phyloP scores from a whole-genome alignment of 2,329 filamentous ascomycete genomes.

The Ophiostoma fasciatum region DNA sequence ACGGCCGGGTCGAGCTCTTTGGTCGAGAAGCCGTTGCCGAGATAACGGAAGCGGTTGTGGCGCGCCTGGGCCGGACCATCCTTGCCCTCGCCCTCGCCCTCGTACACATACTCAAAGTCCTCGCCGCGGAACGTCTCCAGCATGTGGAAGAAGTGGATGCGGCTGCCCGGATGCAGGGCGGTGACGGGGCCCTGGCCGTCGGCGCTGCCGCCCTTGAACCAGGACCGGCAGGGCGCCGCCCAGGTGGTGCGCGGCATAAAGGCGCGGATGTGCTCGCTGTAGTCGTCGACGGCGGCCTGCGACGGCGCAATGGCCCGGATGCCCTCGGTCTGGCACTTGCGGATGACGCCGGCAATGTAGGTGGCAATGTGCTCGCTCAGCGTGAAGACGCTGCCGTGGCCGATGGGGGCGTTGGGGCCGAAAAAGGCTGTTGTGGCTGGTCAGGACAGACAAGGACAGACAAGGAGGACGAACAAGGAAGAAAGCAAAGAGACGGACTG shows the following conservation, averaged over 20 bases:
- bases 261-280: conserved; percentile 29
- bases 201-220: conserved; percentile 32
- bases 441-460: neutral
- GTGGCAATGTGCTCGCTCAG: conserved; percentile 35
- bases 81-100: conserved; percentile 10
- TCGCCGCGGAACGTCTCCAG: conserved; percentile 34
- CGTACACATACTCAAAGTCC: conserved; percentile 37
- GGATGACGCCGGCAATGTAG: conserved; percentile 33
- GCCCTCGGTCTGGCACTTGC: conserved; percentile 34
- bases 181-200: conserved; percentile 29
- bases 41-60: conserved; percentile 32
- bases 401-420: conserved; percentile 36
- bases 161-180: conserved; percentile 34
- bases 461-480: neutral
- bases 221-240: conserved; percentile 30
- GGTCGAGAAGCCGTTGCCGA: conserved; percentile 37
- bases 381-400: conserved; percentile 35
- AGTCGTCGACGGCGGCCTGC: conserved; percentile 33
- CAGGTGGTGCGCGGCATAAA: conserved; percentile 41
- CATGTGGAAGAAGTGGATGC: conserved; percentile 39
- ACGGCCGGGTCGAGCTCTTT: conserved; percentile 24
- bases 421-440: conserved; percentile 30
- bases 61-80: conserved; percentile 7
- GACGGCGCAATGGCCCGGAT: conserved; percentile 32
- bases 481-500: conserved; percentile 21